These are phyloP conservation scores for Paramarasmius palmivorus DNA, from an alignment of 1,284 basidiomycete genomes.

Conservation along the genomic window DNA sequence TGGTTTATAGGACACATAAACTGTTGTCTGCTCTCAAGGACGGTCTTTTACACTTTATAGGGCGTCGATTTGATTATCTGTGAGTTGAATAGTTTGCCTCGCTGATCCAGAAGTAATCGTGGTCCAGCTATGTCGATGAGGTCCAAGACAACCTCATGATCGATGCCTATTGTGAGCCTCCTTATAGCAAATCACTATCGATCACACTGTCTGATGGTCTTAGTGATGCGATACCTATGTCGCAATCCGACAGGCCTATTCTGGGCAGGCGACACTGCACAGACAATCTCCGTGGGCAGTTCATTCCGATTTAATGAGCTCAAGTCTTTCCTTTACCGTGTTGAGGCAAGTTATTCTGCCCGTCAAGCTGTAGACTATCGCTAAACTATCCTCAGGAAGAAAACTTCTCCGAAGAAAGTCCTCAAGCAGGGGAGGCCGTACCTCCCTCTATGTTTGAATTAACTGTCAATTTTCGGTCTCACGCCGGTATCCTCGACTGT, in stretches of 20 bases:
- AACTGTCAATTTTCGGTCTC: constrained; percentile 68
- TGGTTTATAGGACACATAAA: constrained; percentile 47
- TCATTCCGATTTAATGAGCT: constrained; percentile 73
- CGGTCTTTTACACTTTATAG: constrained; percentile 28
- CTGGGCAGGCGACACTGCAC: constrained; percentile 81
- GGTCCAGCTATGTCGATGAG: constrained; percentile 67
- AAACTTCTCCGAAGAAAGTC: not conserved
- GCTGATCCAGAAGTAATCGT: too few relatives aligned
- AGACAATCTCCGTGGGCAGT: constrained; percentile 72
- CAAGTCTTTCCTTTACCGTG: constrained; percentile 61
- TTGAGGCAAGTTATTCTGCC: constrained; percentile 56
- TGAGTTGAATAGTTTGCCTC: constrained; percentile 28
- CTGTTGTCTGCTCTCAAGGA: constrained; percentile 43
- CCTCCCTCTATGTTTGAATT: constrained; percentile 59
- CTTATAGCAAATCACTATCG: too few relatives aligned
- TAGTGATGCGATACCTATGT: constrained; percentile 64
- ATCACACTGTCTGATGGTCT: not conserved
- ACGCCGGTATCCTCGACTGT: constrained; percentile 67
- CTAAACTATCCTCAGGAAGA: constrained; percentile 13
- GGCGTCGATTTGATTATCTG: constrained; percentile 57
- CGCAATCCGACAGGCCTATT: constrained; percentile 67
- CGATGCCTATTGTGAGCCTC: constrained; percentile 55
- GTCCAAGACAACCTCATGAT: constrained; percentile 72
- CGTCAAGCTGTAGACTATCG: too few relatives aligned
- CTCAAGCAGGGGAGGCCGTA: not conserved